These are phyloP conservation scores for Ormosia semicastrata DNA, from an alignment of 306 rosid species.

Conservation along the genomic window DNA sequence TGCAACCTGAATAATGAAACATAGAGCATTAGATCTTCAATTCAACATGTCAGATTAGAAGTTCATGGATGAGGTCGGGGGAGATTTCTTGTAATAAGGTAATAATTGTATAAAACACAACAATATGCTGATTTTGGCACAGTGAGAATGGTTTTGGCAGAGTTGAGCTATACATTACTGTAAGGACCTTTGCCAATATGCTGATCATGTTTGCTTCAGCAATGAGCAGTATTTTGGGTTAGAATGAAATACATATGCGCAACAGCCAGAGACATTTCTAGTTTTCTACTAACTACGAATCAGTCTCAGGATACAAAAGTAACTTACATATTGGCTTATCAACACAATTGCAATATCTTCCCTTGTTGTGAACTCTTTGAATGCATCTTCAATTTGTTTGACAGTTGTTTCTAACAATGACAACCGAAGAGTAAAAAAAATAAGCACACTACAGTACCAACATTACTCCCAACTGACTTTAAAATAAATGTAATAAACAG, in stretches of 20 bases:
- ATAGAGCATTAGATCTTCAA: not conserved
- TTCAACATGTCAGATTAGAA: not conserved
- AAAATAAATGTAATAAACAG: not conserved
- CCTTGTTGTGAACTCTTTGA: conserved; percentile 72
- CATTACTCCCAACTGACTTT: not conserved
- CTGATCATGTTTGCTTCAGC: not conserved
- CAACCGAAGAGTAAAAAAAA: not conserved
- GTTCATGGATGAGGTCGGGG: not conserved
- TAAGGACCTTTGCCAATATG: not conserved
- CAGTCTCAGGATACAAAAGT: not conserved
- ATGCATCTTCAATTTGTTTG: conserved; percentile 77
- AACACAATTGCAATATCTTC: conserved; percentile 69
- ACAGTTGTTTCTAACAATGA: conserved; percentile 61
- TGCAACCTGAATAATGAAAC: conserved; percentile 52
- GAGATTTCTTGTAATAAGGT: not conserved
- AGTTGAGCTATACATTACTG: not conserved
- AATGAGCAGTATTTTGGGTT: not conserved
- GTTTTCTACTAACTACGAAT: not conserved
- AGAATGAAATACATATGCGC: not conserved
- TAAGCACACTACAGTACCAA: not conserved
- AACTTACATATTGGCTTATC: conserved; percentile 83
- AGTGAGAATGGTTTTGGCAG: not conserved
- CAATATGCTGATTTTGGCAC: not conserved
- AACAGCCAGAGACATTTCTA: not conserved
- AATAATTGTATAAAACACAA: not conserved